phyloP scores from a whole-genome alignment of 345 rosid genomes.

The Camelina neglecta region DNA sequence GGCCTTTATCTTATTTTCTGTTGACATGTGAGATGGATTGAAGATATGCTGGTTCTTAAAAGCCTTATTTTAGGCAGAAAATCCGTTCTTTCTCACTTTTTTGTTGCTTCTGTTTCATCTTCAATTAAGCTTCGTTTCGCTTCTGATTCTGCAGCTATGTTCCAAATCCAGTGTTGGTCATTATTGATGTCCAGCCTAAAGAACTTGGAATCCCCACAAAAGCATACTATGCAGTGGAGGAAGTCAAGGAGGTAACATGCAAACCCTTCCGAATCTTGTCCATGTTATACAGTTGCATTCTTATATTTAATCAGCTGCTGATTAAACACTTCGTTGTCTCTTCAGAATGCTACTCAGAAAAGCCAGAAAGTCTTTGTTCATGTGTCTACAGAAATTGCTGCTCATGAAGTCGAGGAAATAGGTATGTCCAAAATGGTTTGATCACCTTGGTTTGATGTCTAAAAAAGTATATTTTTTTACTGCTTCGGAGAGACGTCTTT shows the following conservation, averaged over 20 bases:
- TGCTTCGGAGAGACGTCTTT: constrained; percentile 2
- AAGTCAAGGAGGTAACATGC: constrained; percentile 75
- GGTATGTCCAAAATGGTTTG: constrained; percentile 53
- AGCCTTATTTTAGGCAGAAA: constrained; percentile 9
- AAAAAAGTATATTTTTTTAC: background rate
- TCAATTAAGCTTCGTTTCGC: background rate
- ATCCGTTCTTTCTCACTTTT: background rate
- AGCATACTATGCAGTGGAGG: constrained; percentile 86
- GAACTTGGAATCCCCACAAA: constrained; percentile 92
- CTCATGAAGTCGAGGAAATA: constrained; percentile 85
- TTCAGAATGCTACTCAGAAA: constrained; percentile 86
- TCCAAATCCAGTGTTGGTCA: constrained; percentile 83
- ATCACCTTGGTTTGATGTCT: constrained; percentile 8
- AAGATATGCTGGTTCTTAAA: background rate
- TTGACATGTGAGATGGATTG: background rate
- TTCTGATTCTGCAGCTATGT: constrained; percentile 61
- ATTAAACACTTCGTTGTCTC: background rate
- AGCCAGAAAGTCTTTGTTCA: constrained; percentile 86
- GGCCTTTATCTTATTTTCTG: background rate
- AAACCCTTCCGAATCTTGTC: background rate
- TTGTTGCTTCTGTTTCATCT: constrained; percentile 16
- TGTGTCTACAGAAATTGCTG: constrained; percentile 60
- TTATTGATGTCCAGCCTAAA: constrained; percentile 88
- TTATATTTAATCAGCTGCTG: constrained; percentile 1
- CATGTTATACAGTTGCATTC: constrained; percentile 8